Percentiles rank a stretch among this genome's conserved stretches.
Conservation (phyloP, 441 rosid species). For the Flueggea neowawraea region DNA sequence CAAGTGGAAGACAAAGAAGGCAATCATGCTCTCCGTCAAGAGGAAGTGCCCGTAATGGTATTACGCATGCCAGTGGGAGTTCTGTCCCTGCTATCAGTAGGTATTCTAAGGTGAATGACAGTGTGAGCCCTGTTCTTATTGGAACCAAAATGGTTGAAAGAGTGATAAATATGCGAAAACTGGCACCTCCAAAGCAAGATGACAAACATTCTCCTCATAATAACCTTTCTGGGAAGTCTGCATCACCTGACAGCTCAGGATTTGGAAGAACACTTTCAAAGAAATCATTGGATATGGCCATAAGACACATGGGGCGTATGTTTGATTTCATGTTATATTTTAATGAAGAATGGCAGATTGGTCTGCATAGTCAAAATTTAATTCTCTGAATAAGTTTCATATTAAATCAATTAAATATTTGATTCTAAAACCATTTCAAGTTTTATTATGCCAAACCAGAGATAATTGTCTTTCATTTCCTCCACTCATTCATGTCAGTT, state of each 20-base stretch:
- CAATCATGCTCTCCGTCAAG: conserved; percentile 97
- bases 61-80: conserved; percentile 67
- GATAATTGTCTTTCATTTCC: too few species aligned
- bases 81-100: conserved; percentile 83
- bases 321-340: conserved; percentile 3
- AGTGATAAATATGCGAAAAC: conserved; percentile 89
- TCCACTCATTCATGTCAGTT: too few species aligned
- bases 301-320: conserved; percentile 85
- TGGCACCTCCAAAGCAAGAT: conserved; percentile 82
- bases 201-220: conserved; percentile 76
- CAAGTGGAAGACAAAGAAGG: conserved; percentile 68
- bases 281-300: conserved; percentile 99
- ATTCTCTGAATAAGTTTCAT: too few species aligned
- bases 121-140: conserved; percentile 73
- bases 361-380: too few species aligned
- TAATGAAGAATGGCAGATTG: not conserved
- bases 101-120: conserved; percentile 60
- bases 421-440: too few species aligned
- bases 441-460: too few species aligned
- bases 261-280: conserved; percentile 94
- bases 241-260: conserved; percentile 91
- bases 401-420: too few species aligned
- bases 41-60: conserved; percentile 66
- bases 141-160: conserved; percentile 98
- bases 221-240: conserved; percentile 70